Percentiles rank a stretch among this genome's conserved stretches.
phyloP scores from a whole-genome alignment of 257 asterid species.

The Solanum rostratum region DNA sequence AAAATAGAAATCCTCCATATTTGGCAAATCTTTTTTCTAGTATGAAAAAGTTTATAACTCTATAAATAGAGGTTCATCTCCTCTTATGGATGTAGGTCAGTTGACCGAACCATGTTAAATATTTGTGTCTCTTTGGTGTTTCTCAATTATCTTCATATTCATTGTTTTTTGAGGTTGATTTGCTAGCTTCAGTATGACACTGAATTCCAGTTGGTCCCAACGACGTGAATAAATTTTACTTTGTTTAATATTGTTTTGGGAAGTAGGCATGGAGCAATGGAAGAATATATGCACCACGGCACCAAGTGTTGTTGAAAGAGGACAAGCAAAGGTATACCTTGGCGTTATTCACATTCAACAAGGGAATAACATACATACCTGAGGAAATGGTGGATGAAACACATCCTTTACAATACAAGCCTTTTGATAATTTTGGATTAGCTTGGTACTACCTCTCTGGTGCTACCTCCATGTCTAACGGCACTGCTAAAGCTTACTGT shows the following conservation, averaged over 20 bases:
- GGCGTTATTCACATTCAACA: constrained; percentile 38
- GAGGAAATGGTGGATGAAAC: constrained; percentile 45
- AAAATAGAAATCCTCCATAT: too few species aligned
- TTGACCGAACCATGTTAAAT: too few species aligned
- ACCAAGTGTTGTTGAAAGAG: constrained; percentile 37
- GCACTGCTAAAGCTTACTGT: constrained; percentile 9
- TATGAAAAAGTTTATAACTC: too few species aligned
- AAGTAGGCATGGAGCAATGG: constrained; percentile 71
- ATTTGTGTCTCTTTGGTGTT: too few species aligned
- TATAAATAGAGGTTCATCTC: too few species aligned
- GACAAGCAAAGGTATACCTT: constrained; percentile 32
- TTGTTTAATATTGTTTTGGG: background rate
- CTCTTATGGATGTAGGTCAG: too few species aligned
- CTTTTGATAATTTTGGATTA: constrained; percentile 45
- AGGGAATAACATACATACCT: constrained; percentile 30
- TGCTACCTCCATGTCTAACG: background rate
- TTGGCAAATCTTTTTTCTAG: too few species aligned
- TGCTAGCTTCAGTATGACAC: too few species aligned
- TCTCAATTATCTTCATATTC: too few species aligned
- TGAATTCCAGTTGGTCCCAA: too few species aligned
- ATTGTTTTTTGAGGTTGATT: too few species aligned
- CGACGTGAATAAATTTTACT: too few species aligned
- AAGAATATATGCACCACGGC: constrained; percentile 37
- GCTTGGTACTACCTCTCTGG: constrained; percentile 6
- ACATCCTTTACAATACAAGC: constrained; percentile 33